These are phyloP conservation scores for Lepidium africanum DNA, from an alignment of 345 rosid species.

Conservation along the genomic window DNA sequence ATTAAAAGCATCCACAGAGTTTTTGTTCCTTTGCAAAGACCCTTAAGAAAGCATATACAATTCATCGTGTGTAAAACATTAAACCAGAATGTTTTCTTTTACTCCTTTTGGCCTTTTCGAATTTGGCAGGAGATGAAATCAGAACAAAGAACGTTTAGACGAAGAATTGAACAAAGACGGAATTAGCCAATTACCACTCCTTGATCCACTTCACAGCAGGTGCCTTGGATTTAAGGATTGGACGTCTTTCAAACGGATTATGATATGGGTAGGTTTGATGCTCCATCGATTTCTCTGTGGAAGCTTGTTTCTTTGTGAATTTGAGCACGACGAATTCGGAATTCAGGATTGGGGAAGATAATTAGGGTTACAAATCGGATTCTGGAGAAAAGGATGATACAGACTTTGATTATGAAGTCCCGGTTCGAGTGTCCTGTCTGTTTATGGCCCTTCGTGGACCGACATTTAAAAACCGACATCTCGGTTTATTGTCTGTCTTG, in stretches of 20 bases:
- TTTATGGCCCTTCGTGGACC: not conserved
- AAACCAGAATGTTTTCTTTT: no score
- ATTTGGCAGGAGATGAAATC: not conserved
- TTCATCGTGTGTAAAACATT: not conserved
- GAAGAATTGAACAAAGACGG: not conserved
- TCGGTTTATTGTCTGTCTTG: not conserved
- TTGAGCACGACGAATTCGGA: not conserved
- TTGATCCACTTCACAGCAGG: constrained; percentile 84
- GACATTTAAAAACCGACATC: not conserved
- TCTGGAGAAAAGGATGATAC: not conserved
- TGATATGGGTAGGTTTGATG: constrained; percentile 38
- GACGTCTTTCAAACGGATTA: constrained; percentile 67
- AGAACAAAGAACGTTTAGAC: not conserved
- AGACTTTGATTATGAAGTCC: not conserved
- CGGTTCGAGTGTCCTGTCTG: constrained; percentile 2
- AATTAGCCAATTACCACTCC: constrained; percentile 48
- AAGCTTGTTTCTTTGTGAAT: not conserved
- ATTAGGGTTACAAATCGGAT: not conserved
- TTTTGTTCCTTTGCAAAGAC: no score
- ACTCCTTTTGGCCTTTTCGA: not conserved
- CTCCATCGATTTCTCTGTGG: constrained; percentile 10
- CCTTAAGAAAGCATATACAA: no score
- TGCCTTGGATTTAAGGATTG: constrained; percentile 52
- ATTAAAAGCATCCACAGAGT: no score
- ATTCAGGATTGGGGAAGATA: not conserved